Evolutionary conservation across 192 early-diverging fungal species (phyloP), one percentile per base, ranked within the genome.

Genomic region (Mortierella hygrophila): DNA sequence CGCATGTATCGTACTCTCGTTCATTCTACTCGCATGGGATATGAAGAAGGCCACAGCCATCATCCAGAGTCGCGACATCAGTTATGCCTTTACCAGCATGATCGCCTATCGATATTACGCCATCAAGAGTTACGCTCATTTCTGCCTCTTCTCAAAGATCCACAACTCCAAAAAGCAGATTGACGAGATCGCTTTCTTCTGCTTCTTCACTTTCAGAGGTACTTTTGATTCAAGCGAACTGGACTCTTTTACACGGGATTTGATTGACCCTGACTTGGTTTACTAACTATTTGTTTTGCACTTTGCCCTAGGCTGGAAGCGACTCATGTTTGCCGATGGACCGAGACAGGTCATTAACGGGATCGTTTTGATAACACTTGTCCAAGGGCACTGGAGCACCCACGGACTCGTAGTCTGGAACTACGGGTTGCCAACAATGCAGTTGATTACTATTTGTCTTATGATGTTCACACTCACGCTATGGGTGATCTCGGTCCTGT

Each of bases 191-290:
- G 95, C 96, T 1, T 97, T 96, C 75, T 96, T 91, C 85, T 94
- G 95, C 20, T 97, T 95, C 85, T 97, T 97, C 85, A 90, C 91
- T 6, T 93, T 97, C 79, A 93, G 94, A 89, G 94, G 95, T 94
- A 89, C 69, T 38, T 20, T 55, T 63, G 57, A 55, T 21, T 16
- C 23, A 32, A 4, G n/a, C 52, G 21, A 55, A 23, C 21, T 55
- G n/a, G 57, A 60, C 6, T 15, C 52, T 68, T 68, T 20, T 35
- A 0, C 65, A n/a, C 20, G 32, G 40, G 29, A 40, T 18, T n/a
- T 85, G 54, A 65, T 75, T 63, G 76, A 20, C 29, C 23, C 26
- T 72, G 44, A 82, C 23, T n/a, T 1, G 41, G 52, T 1, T 18
- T 52, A 21, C 49, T 52, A 38, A 60, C 52, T 41, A 21, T 9